A percentile compares a stretch with the other conserved stretches of the same genome.
These are phyloP conservation scores for Tylopilus sp. DNA, from an alignment of 1,284 basidiomycete species.

Conservation along the genomic window DNA sequence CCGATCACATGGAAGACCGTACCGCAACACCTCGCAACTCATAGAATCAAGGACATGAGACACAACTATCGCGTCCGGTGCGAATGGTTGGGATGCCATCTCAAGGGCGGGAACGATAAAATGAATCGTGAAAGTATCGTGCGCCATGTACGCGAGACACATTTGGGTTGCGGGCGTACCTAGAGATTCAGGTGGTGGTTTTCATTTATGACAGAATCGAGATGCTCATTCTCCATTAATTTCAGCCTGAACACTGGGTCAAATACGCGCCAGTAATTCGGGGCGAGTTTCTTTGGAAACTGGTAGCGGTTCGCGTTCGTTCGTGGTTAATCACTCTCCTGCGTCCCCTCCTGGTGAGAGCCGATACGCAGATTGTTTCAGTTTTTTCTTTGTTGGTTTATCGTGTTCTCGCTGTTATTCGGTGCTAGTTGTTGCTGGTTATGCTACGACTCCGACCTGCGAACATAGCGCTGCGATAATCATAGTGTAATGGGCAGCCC, in stretches of 20 bases:
- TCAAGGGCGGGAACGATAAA: neutral
- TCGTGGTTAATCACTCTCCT: neutral
- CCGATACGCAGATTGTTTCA: too few relatives aligned
- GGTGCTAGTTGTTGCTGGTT: neutral
- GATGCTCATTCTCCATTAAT: neutral
- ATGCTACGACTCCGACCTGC: too few relatives aligned
- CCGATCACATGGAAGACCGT: constrained; percentile 3
- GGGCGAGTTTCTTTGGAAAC: neutral
- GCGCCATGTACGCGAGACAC: constrained; percentile 23
- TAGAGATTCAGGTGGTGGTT: constrained; percentile 1
- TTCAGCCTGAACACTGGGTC: neutral
- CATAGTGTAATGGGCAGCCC: too few relatives aligned
- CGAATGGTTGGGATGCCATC: constrained; percentile 17
- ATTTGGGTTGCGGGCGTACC: constrained; percentile 21
- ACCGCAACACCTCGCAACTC: constrained; percentile 13
- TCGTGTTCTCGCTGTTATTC: neutral
- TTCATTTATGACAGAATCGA: neutral
- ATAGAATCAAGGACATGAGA: constrained; percentile 2
- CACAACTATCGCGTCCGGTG: neutral
- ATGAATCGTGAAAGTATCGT: constrained; percentile 25
- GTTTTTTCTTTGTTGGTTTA: neutral
- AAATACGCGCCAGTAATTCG: neutral
- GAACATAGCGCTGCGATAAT: neutral
- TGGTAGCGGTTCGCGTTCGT: neutral
- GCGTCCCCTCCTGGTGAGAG: neutral